Evolutionary conservation across 805 yeast species (phyloP).

Genomic region (Candida ficus): DNA sequence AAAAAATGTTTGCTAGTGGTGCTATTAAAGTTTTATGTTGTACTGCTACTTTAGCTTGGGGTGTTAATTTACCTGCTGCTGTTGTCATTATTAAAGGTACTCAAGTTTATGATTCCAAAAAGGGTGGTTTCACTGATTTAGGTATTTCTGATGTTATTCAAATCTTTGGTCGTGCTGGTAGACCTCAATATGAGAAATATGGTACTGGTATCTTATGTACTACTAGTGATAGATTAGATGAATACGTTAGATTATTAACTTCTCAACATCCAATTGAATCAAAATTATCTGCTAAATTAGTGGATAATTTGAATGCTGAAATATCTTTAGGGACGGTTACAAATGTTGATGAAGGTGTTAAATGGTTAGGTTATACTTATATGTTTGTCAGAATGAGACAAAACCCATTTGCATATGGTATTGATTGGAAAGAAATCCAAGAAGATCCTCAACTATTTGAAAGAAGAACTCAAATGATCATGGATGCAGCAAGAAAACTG

Average conservation of each 20-base stretch:
- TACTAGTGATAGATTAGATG: slow-evolving; percentile 73
- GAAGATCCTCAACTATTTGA: slow-evolving; percentile 78
- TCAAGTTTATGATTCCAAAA: slow-evolving; percentile 88
- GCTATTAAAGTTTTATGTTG: slow-evolving; percentile 86
- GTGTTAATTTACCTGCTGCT: slow-evolving; percentile 97
- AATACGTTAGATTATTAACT: slow-evolving; percentile 80
- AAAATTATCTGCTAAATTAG: slow-evolving; percentile 65
- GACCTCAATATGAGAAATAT: slow-evolving; percentile 90
- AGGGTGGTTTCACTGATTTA: slow-evolving; percentile 89
- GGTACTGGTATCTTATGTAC: slow-evolving; percentile 95
- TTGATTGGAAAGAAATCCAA: slow-evolving; percentile 78
- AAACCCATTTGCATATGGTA: slow-evolving; percentile 89
- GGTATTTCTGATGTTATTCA: slow-evolving; percentile 97
- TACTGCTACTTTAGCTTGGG: slow-evolving; percentile 99
- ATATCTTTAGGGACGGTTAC: slow-evolving; percentile 94
- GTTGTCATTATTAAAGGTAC: slow-evolving; percentile 96
- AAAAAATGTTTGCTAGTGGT: slow-evolving; percentile 80
- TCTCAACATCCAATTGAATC: slow-evolving; percentile 98
- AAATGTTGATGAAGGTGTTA: slow-evolving; percentile 88
- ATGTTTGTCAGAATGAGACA: slow-evolving; percentile 90
- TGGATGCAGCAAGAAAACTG: slow-evolving; percentile 75
- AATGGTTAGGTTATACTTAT: slow-evolving; percentile 97
- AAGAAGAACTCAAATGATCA: slow-evolving; percentile 69
- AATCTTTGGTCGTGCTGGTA: slow-evolving; percentile 98
- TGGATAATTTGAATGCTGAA: slow-evolving; percentile 94